Evolutionary conservation across 2,329 filamentous ascomycete species (phyloP), one percentile per base, ranked within the genome.

Genomic region (Sphaerulina populicola): DNA sequence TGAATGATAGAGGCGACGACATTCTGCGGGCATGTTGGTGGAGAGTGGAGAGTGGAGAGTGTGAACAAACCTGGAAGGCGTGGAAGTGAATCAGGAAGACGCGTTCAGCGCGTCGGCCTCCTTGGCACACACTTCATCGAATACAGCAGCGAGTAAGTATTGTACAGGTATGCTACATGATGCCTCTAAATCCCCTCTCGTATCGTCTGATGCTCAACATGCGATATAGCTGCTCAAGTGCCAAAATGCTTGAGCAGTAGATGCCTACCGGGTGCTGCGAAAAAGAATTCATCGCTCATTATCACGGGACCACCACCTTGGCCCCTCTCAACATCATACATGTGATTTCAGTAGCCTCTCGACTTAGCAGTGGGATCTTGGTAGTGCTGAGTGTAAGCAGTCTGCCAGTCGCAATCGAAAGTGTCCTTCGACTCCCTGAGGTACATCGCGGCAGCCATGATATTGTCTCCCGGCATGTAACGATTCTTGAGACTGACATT

Each of bases 1-100:
- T 86, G 11, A 58, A 21, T 5, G 56, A 51, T n/a, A 55, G 35
- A 44, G 56, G 56, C 49, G 54, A 56, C 40, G 56, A 56, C 56
- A 58, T 58, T 7, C 31, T 47, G 36, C 31, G 6, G 38, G 31
- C 41, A 48, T 48, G 4, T 27, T 15, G 36, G 3, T 46, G 30
- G 6, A 11, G 11, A n/a, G n/a, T n/a, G n/a, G n/a, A n/a, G n/a
- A n/a, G 29, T 21, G 15, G 8, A 10, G 10, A 18, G 18, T 18
- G 18, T 18, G 18, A 18, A 18, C 18, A n/a, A n/a, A n/a, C n/a
- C n/a, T n/a, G n/a, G n/a, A n/a, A n/a, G n/a, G 18, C 18, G 18
- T 18, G 11, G 12, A 39, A 21, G 37, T 6, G 11, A 21, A 21
- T 3, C 14, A n/a, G 37, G 37, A 39, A 39, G 37, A 39, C 37